Base-by-base conservation (phyloP, 345 rosid species). In the Syzygium grande region DNA sequence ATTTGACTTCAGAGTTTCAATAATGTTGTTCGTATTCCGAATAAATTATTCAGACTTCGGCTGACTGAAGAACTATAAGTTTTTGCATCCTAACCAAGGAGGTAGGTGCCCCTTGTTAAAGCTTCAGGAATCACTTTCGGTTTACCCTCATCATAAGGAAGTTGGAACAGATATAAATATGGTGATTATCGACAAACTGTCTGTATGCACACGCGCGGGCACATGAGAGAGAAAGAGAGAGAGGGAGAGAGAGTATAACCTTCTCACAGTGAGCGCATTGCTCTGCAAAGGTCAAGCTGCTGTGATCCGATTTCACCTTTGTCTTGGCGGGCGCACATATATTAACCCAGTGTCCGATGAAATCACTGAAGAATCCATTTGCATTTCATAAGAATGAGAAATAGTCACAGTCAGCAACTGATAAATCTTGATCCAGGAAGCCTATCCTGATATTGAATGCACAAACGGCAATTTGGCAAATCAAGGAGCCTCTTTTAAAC, bases 301-400 rank as follows among this genome's bases (percentile, higher is more conserved):
- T 87, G 80, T 52, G 78, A 51, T 93, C 95, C 51, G 92, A 63
- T 89, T 95, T 94, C 92, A 96, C 95, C 93, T 90, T 98, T 85
- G 90, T 85, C 93, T 91, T 97, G 51, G 99, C 99, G 0, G 96
- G 56, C 51, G 96, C 87, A 86, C 99, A 93, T 65, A 98, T 97
- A 68, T 92, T 90, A 87, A 98, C 95, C 99, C 99, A 98, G 41
- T 95, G 84, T 86, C 96, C 99, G 43, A 98, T 97, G 90, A 98
- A 98, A 9, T 98, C 98, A 52, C 99, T 98, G 94, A 61, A 89
- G 61, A 85, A 84, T 52, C 51, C 54, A 84, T 51, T 41, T 46
- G 83, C 27, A 29, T 9, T 87, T 5, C 83, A 87, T 27, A 86
- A 27, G 52, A 41, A 22, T 88, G 21, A 73, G 59, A 5, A 11